Conservation (phyloP, 805 yeast species). For the Metschnikowia dekortorum region DNA sequence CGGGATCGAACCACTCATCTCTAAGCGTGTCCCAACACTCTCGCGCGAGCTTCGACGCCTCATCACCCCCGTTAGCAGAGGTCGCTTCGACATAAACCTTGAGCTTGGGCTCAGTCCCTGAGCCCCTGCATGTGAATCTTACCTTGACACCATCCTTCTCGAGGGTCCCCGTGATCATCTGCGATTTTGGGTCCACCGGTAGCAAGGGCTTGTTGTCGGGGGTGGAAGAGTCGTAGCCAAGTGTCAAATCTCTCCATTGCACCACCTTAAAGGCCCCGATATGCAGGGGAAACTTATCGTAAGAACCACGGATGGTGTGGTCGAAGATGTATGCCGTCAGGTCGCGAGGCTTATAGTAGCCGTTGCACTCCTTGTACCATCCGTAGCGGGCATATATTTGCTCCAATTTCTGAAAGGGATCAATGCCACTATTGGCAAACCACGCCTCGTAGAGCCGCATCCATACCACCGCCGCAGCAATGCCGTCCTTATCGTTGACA, state of each 20-base stretch:
- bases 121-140: constrained; percentile 83
- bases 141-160: constrained; percentile 32
- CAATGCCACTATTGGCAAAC: constrained; percentile 34
- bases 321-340: constrained; percentile 56
- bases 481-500: constrained; percentile 91
- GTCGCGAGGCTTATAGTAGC: constrained; percentile 69
- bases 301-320: constrained; percentile 37
- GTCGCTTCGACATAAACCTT: constrained; percentile 86
- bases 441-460: constrained; percentile 62
- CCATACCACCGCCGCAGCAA: constrained; percentile 73
- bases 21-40: constrained; percentile 62
- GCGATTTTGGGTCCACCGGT: constrained; percentile 69
- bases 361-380: constrained; percentile 78
- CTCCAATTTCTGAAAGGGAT: constrained; percentile 49
- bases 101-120: constrained; percentile 95
- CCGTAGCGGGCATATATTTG: constrained; percentile 66
- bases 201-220: constrained; percentile 52
- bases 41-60: constrained; percentile 51
- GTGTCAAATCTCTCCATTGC: constrained; percentile 79
- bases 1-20: constrained; percentile 68
- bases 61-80: constrained; percentile 37
- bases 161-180: constrained; percentile 77
- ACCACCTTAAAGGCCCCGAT: constrained; percentile 58
- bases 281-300: constrained; percentile 35
- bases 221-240: constrained; percentile 74